Evolutionary conservation across 352 stramenopile genomes (phyloP).

Genomic region (Globisporangium paddicum): DNA sequence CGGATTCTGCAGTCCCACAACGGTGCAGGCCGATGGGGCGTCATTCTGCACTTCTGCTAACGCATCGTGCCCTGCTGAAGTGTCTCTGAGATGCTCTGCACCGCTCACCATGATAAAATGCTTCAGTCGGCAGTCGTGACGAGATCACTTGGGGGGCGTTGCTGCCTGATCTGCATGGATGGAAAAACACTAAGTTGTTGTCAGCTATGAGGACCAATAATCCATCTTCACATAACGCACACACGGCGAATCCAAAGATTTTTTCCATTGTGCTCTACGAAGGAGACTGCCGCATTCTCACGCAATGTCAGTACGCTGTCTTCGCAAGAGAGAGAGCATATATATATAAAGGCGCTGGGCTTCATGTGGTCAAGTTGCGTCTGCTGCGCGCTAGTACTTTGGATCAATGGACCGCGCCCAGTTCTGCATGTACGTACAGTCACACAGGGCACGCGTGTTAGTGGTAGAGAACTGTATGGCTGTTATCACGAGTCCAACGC

Average conservation of each 20-base stretch:
- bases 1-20: background rate
- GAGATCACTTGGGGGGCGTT: background rate
- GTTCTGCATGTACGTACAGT: conserved; percentile 33
- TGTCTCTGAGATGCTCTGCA: background rate
- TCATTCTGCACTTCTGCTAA: background rate
- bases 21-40: background rate
- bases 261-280: background rate
- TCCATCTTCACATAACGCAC: background rate
- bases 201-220: background rate
- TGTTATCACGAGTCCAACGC: background rate
- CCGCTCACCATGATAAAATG: background rate
- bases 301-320: background rate
- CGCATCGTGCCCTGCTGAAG: background rate
- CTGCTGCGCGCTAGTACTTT: conserved; percentile 45
- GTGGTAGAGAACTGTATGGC: background rate
- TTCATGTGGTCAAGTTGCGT: background rate
- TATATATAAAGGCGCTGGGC: conserved; percentile 5
- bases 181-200: background rate
- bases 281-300: conserved; percentile 1
- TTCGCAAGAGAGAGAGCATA: background rate
- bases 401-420: conserved; percentile 72
- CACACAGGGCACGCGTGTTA: background rate
- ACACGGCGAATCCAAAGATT: conserved; percentile 4
- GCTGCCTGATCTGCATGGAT: background rate
- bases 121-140: background rate